phyloP scores from a whole-genome alignment of 2,329 filamentous ascomycete species.

The Colletotrichum simmondsii region DNA sequence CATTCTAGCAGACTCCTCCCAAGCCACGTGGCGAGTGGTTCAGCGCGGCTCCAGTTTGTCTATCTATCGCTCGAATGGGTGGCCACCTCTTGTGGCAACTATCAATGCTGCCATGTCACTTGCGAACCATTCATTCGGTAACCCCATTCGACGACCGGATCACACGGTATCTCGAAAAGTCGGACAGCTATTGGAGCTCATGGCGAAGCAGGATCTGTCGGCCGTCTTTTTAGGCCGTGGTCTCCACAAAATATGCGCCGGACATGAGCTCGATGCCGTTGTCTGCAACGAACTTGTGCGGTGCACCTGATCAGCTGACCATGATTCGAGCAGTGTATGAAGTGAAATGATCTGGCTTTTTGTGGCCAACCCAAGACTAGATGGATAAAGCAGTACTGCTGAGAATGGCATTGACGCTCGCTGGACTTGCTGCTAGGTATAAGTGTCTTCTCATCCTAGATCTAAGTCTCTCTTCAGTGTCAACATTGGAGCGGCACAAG shows the following conservation, averaged over 20 bases:
- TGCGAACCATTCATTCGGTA: neutral
- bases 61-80: neutral
- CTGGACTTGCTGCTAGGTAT: no score
- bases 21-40: neutral
- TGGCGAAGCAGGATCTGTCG: neutral
- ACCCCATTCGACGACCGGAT: neutral
- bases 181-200: neutral
- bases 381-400: no score
- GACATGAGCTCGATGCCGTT: neutral
- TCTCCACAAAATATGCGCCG: neutral
- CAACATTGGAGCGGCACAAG: no score
- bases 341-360: neutral
- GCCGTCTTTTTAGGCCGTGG: neutral
- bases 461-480: no score
- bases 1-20: neutral
- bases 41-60: neutral
- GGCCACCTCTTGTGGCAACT: neutral
- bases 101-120: no score
- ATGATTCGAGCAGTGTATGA: neutral
- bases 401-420: no score
- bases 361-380: no score
- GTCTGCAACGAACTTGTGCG: neutral
- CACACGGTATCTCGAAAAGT: neutral
- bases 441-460: no score
- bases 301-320: neutral